Evolutionary conservation across 768 basidiomycete genomes (phyloP).

Genomic region (Leccinum boreale): DNA sequence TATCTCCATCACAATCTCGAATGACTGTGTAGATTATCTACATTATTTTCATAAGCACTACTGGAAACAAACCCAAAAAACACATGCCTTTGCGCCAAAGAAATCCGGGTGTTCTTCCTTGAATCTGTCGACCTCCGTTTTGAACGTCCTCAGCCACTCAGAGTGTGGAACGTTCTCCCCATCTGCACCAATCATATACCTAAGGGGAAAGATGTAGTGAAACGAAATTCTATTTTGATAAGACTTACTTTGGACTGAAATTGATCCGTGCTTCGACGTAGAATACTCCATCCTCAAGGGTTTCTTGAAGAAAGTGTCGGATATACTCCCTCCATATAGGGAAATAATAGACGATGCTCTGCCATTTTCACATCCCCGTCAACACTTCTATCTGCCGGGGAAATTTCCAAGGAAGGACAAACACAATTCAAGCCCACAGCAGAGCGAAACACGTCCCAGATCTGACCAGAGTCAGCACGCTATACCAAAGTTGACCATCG

Average conservation of each 20-base stretch:
- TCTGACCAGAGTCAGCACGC: conserved; percentile 38
- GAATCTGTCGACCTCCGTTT: conserved; percentile 49
- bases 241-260: conserved; percentile 55
- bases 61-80: neutral
- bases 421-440: conserved; percentile 51
- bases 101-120: conserved; percentile 60
- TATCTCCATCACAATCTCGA: conserved; percentile 50
- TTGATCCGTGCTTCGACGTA: conserved; percentile 70
- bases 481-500: neutral
- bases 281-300: conserved; percentile 66
- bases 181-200: conserved; percentile 54
- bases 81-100: conserved; percentile 57
- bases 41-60: neutral
- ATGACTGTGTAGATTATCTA: conserved; percentile 74
- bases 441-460: conserved; percentile 70
- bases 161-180: conserved; percentile 60
- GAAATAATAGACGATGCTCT: conserved; percentile 44
- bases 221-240: neutral
- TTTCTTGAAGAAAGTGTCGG: conserved; percentile 56
- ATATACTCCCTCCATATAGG: conserved; percentile 63
- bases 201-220: conserved; percentile 21
- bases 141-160: conserved; percentile 56
- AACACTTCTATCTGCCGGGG: neutral
- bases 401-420: conserved; percentile 14
- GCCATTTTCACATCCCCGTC: neutral